These are phyloP conservation scores for Dactylellina drechsleri DNA, from an alignment of 2,329 filamentous ascomycete species.

Conservation along the genomic window DNA sequence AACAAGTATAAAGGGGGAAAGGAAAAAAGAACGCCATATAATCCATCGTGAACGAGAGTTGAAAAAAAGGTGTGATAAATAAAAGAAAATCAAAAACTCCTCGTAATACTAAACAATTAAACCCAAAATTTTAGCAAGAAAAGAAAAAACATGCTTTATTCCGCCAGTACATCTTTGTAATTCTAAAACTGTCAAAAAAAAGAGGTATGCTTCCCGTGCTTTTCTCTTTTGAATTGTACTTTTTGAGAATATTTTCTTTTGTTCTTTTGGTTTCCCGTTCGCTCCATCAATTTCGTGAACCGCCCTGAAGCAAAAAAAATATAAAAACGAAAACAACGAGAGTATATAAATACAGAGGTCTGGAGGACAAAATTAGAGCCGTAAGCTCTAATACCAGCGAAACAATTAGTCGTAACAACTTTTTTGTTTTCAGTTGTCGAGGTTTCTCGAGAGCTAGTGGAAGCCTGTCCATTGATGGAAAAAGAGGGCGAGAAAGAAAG, in stretches of 20 bases:
- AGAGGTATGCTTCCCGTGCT: slow-evolving; percentile 28
- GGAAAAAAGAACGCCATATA: slow-evolving; percentile 26
- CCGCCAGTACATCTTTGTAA: slow-evolving; percentile 40
- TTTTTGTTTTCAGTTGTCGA: background rate
- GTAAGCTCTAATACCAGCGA: slow-evolving; percentile 32
- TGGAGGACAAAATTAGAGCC: slow-evolving; percentile 23
- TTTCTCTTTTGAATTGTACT: slow-evolving; percentile 32
- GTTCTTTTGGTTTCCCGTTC: slow-evolving; percentile 10
- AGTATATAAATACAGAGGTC: slow-evolving; percentile 47
- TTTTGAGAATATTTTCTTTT: slow-evolving; percentile 23
- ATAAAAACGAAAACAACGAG: slow-evolving; percentile 44
- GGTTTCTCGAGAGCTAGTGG: slow-evolving; percentile 42
- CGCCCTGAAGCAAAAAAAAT: slow-evolving; percentile 7
- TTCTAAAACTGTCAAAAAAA: slow-evolving; percentile 11
- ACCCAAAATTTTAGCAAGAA: slow-evolving; percentile 7
- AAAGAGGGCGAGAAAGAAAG: slow-evolving; percentile 36
- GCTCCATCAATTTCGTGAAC: slow-evolving; percentile 16
- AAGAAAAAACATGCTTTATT: slow-evolving; percentile 45
- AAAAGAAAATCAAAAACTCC: slow-evolving; percentile 37
- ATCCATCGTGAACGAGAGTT: slow-evolving; percentile 41
- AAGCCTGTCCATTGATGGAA: slow-evolving; percentile 44
- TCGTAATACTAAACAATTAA: slow-evolving; percentile 25
- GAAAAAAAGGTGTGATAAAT: slow-evolving; percentile 3
- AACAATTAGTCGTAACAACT: slow-evolving; percentile 21
- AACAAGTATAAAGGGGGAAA: slow-evolving; percentile 4